Conservation (phyloP, 345 rosid genomes). For the Eucalyptus globulus region DNA sequence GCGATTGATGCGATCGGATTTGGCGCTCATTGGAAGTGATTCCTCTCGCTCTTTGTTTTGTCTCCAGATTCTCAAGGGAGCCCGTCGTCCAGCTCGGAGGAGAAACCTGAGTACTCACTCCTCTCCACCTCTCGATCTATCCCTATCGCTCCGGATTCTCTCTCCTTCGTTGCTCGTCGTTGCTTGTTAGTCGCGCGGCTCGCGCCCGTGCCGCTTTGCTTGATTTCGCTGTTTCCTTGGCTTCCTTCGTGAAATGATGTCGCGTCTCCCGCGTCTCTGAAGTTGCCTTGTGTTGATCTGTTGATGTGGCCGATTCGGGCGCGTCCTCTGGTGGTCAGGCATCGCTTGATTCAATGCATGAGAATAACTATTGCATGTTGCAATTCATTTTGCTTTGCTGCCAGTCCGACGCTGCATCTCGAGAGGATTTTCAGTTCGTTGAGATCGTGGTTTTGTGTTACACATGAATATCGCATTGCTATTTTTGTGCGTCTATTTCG, state of each 20-base stretch:
- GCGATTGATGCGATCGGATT: not conserved
- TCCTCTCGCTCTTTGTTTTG: constrained; percentile 6
- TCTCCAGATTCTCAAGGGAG: constrained; percentile 39
- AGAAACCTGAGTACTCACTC: constrained; percentile 53
- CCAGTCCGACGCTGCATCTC: not conserved
- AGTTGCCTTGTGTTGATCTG: not conserved
- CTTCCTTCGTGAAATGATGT: not conserved
- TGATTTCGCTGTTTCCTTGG: not conserved
- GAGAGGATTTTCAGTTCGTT: not conserved
- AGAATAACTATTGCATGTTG: not conserved
- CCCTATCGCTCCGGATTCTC: not conserved
- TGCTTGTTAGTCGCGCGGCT: not conserved
- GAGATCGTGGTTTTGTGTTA: not conserved
- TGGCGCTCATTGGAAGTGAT: not conserved
- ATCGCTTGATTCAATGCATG: not conserved
- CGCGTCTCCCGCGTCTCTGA: not conserved
- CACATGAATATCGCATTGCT: not conserved
- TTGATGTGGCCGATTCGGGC: constrained; percentile 42
- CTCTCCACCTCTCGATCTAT: constrained; percentile 1
- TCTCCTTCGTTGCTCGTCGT: not conserved
- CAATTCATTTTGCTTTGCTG: not conserved
- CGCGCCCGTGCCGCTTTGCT: not conserved
- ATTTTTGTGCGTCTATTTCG: not conserved
- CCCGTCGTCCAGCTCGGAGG: constrained; percentile 36
- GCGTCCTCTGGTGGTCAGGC: constrained; percentile 23